Evolutionary conservation across 352 stramenopile genomes (phyloP).

Genomic region (Phytophthora ramorum): DNA sequence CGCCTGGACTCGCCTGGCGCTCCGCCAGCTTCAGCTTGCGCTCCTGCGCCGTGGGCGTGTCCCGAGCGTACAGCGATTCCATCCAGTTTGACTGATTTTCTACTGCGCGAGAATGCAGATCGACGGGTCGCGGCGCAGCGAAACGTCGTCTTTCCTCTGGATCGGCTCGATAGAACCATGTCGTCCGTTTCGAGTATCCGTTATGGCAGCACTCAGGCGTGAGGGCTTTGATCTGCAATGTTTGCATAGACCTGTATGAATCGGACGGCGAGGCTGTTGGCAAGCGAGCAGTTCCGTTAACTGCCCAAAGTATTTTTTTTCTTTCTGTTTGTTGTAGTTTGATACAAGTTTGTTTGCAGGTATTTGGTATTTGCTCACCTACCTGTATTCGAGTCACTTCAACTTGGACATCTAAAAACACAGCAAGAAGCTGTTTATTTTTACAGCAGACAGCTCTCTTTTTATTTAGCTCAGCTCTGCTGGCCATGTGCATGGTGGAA

Average conservation of each 20-base stretch:
- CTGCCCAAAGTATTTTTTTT: no score
- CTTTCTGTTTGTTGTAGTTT: no score
- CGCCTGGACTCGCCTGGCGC: conserved; percentile 3
- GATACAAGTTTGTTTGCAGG: no score
- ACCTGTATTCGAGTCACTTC: no score
- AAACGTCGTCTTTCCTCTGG: conserved; percentile 27
- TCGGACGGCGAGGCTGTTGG: no score
- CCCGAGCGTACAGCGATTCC: conserved; percentile 45
- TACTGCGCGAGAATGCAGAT: conserved; percentile 16
- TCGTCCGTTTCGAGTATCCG: not conserved
- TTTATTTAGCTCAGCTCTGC: conserved; percentile 13
- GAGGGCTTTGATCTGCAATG: no score
- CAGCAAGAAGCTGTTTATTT: conserved; percentile 21
- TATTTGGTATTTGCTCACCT: no score
- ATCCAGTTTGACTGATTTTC: conserved; percentile 19
- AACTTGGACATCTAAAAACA: not conserved
- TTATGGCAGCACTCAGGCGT: not conserved
- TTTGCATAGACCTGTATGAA: not conserved
- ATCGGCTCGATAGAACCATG: not conserved
- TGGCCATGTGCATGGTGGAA: conserved; percentile 1
- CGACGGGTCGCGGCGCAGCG: conserved; percentile 13
- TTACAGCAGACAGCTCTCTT: not conserved
- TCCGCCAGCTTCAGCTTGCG: conserved; percentile 24
- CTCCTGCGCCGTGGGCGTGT: conserved; percentile 35
- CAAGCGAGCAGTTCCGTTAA: no score